A percentile compares a stretch with the other conserved stretches of the same genome.
phyloP scores from a whole-genome alignment of 495 filamentous ascomycete genomes.

The Pyrenula massariospora region DNA sequence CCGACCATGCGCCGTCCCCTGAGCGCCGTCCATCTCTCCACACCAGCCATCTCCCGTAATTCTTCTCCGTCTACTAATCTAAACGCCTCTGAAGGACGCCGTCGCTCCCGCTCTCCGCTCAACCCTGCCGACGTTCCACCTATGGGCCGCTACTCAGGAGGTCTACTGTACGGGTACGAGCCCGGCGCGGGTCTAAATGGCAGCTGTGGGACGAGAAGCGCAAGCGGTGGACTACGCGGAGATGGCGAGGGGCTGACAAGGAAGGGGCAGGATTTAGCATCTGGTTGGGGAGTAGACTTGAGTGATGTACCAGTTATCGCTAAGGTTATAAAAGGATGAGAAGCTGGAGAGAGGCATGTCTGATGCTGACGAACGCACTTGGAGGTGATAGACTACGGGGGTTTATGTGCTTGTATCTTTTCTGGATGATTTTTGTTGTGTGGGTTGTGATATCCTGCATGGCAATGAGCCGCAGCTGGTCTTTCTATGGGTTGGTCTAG shows the following conservation, averaged over 20 bases:
- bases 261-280: slow-evolving; percentile 19
- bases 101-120: neutral
- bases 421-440: no score
- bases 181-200: slow-evolving; percentile 20
- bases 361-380: no score
- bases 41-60: neutral
- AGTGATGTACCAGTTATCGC: slow-evolving; percentile 28
- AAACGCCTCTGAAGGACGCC: neutral
- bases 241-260: slow-evolving; percentile 15
- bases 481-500: no score
- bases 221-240: neutral
- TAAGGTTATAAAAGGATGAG: neutral
- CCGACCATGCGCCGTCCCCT: neutral
- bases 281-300: slow-evolving; percentile 21
- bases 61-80: neutral
- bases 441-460: no score
- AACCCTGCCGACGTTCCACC: neutral
- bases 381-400: no score
- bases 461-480: no score
- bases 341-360: no score
- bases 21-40: neutral
- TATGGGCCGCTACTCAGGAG: slow-evolving; percentile 25
- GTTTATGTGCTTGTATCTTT: no score
- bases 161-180: slow-evolving; percentile 31
- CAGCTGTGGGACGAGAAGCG: slow-evolving; percentile 27